Base-by-base conservation (phyloP, 2,329 filamentous ascomycete species). In the Aspergillus sp. region DNA sequence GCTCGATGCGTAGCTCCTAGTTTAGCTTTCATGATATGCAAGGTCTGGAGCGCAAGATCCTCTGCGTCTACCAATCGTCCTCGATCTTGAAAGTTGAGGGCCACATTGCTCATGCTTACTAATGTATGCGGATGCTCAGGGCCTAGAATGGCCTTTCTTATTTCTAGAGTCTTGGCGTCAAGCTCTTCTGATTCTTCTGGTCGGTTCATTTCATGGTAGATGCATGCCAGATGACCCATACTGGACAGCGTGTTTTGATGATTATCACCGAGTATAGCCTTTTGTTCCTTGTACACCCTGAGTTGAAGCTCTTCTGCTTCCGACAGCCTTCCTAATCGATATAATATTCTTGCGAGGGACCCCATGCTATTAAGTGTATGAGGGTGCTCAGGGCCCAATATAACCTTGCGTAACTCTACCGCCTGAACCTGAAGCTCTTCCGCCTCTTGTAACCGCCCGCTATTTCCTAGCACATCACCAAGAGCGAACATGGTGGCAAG, bases 31-130 rank as follows among this genome's bases (percentile, higher is more conserved):
- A 7, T 12, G 12, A 17, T 7, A 2, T 27, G 1, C 6, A 46
- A 15, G 3, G 25, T 7, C 4, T 15, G 23, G 3, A 27, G 2
- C 6, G n/a, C 17, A 14, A 45, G 11, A 0, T 15, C 11, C 21
- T 67, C 62, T n/a, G 67, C 65, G 43, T 68, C 62, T 43, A 50
- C 44, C 45, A 62, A 63, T 9, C 52, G 58, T 8, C 58, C 63
- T 50, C 61, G 57, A 7, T 47, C 25, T 21, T 5, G 15, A 31
- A 54, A 40, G 11, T 53, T 21, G n/a, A 8, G 19, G 8, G 56
- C 64, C 14, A 71, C 50, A 21, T 57, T 61, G 15, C 48, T 58
- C 40, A 66, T 56, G 14, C 56, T 67, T 5, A 11, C 46, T 2
- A 69, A 52, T 15, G 68, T 70, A 7, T 35, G 8, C 0, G 27